Base-by-base conservation (phyloP, 768 basidiomycete genomes). In the Kockovaella imperatae region DNA sequence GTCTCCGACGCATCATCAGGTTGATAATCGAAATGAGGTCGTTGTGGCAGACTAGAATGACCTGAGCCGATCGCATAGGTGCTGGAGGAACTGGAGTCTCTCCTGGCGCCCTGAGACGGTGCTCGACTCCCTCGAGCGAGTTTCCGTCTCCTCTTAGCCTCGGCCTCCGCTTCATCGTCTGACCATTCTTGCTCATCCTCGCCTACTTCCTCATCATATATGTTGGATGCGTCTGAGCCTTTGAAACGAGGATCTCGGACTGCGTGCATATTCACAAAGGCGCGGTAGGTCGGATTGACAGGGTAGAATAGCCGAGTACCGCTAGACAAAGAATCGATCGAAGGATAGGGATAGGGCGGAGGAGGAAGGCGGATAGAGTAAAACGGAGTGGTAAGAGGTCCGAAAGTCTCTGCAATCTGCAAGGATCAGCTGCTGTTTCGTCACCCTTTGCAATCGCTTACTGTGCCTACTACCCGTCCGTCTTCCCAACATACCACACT, bases 371-470 rank as follows among this genome's bases (percentile, higher is more conserved):
- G 82, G 54, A 96, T 76, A 59, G 88, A 84, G 67, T 97, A 97
- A 49, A 93, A 74, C 5, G 93, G 93, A 50, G 86, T 83, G 17
- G 79, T 77, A 7, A 91, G 87, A 2, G 93, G 89, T 8, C 93
- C 93, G 71, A 97, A 97, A 0, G 91, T 95, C 73, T 97, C 93
- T 65, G 84, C 86, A 44, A 96, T 76, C 87, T 91, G n/a, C n/a
- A 68, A 8, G 55, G 57, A 42, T 3, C 25, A 17, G 3, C 10
- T 35, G 42, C 18, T 36, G 4, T 5, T 8, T 44, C 41, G 8
- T 7, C 28, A 38, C n/a, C 4, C 3, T 42, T 26, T 42, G 50
- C 32, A 47, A 10, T 11, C 59, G 77, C 84, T 73, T 72, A 93
- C 90, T 70, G 84, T 83, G 36, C 93, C 93, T 60, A 96, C 67